Conservation (phyloP, 2,329 filamentous ascomycete genomes). For the Colletotrichum abscissum region DNA sequence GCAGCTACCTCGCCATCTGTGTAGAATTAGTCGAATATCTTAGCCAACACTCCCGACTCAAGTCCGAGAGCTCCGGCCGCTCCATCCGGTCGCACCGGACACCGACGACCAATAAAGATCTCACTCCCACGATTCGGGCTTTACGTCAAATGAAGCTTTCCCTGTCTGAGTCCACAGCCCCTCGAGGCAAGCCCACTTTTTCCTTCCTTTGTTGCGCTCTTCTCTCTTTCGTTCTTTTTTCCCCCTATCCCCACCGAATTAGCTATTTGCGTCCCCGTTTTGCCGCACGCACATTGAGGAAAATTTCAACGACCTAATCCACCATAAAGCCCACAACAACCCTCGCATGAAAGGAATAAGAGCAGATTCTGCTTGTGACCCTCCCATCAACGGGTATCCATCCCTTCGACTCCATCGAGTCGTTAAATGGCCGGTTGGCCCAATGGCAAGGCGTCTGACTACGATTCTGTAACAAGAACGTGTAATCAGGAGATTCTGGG, state of each 20-base stretch:
- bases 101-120: not conserved
- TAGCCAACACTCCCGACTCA: not conserved
- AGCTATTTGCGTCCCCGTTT: not conserved
- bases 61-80: conserved; percentile 14
- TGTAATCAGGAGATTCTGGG: conserved; percentile 36
- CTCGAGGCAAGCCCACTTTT: not conserved
- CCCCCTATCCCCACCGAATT: conserved; percentile 4
- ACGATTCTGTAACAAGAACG: conserved; percentile 40
- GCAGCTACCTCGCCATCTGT: too few relatives aligned
- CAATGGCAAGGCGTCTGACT: conserved; percentile 57
- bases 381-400: not conserved
- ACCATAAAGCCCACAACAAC: not conserved
- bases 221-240: not conserved
- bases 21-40: not conserved
- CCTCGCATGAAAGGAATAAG: not conserved
- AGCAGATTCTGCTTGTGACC: not conserved
- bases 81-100: not conserved
- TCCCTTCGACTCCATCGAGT: not conserved
- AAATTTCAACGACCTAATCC: conserved; percentile 10
- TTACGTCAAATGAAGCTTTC: conserved; percentile 6
- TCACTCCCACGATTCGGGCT: not conserved
- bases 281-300: not conserved
- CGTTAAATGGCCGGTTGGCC: conserved; percentile 40
- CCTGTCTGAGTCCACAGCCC: conserved; percentile 3
- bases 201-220: not conserved